Conservation (phyloP, 2,329 filamentous ascomycete genomes). For the Fusarium sambucinum region DNA sequence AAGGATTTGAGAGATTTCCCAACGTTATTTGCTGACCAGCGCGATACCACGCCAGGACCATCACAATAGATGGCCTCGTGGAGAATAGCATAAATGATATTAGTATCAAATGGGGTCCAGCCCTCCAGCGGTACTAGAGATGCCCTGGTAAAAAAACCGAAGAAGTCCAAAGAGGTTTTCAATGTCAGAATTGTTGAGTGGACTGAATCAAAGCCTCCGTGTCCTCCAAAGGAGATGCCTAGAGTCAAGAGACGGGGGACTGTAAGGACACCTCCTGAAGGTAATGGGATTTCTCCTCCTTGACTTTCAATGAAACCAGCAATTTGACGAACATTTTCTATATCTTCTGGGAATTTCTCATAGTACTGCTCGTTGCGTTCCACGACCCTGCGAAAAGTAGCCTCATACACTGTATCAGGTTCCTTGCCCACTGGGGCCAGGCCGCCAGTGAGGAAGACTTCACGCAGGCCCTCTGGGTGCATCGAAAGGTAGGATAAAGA, state of each 20-base stretch:
- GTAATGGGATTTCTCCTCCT: constrained; percentile 68
- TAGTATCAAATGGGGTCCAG: constrained; percentile 76
- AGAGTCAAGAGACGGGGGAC: constrained; percentile 80
- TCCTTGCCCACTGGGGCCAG: constrained; percentile 79
- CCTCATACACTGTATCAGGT: constrained; percentile 80
- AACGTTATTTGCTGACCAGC: constrained; percentile 80
- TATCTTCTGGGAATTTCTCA: constrained; percentile 85
- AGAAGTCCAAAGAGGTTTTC: constrained; percentile 78
- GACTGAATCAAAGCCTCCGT: constrained; percentile 81
- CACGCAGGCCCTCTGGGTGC: constrained; percentile 80
- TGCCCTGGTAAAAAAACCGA: constrained; percentile 79
- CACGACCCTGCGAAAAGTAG: constrained; percentile 76
- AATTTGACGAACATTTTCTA: constrained; percentile 74
- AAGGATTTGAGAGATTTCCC: constrained; percentile 63
- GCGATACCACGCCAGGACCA: constrained; percentile 69
- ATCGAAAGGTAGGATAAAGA: constrained; percentile 85
- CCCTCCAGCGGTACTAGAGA: constrained; percentile 77
- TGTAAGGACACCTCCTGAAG: constrained; percentile 79
- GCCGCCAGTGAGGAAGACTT: constrained; percentile 87
- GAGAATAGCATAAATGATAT: constrained; percentile 85
- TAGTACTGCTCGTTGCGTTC: constrained; percentile 85
- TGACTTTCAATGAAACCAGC: constrained; percentile 72
- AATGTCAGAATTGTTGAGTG: constrained; percentile 80
- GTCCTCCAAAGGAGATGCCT: constrained; percentile 81
- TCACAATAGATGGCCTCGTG: constrained; percentile 92